phyloP scores from a whole-genome alignment of 1,284 basidiomycete species.

The Limonomyces culmigenus region DNA sequence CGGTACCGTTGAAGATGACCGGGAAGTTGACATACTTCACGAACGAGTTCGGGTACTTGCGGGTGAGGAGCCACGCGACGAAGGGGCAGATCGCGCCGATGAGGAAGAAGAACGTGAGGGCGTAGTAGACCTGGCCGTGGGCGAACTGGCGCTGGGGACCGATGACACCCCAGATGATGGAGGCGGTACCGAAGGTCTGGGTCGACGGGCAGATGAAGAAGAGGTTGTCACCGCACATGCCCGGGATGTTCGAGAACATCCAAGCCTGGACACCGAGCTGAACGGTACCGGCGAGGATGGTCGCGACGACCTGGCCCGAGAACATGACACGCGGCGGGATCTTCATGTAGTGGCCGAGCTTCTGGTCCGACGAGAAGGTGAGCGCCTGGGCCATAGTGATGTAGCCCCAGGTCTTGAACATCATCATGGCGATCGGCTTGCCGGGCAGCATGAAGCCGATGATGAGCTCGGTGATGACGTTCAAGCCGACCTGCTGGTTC shows the following conservation, averaged over 20 bases:
- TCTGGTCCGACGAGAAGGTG: constrained; percentile 24
- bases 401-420: constrained; percentile 34
- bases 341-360: constrained; percentile 34
- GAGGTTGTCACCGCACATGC: constrained; percentile 16
- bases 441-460: constrained; percentile 36
- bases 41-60: constrained; percentile 24
- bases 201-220: constrained; percentile 19
- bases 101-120: constrained; percentile 28
- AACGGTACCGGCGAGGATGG: constrained; percentile 21
- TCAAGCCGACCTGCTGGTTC: constrained; percentile 44
- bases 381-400: constrained; percentile 23
- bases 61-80: constrained; percentile 22
- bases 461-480: constrained; percentile 42
- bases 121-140: constrained; percentile 17
- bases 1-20: constrained; percentile 17
- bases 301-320: constrained; percentile 22
- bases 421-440: constrained; percentile 41
- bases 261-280: constrained; percentile 25
- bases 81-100: constrained; percentile 25
- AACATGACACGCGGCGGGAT: constrained; percentile 29
- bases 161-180: constrained; percentile 21
- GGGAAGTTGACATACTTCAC: constrained; percentile 25
- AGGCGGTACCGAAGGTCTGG: constrained; percentile 20
- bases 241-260: constrained; percentile 21
- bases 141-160: constrained; percentile 24